Evolutionary conservation across 2,329 filamentous ascomycete species (phyloP), one percentile per base, ranked within the genome.

Genomic region (Penicillium occitanis): DNA sequence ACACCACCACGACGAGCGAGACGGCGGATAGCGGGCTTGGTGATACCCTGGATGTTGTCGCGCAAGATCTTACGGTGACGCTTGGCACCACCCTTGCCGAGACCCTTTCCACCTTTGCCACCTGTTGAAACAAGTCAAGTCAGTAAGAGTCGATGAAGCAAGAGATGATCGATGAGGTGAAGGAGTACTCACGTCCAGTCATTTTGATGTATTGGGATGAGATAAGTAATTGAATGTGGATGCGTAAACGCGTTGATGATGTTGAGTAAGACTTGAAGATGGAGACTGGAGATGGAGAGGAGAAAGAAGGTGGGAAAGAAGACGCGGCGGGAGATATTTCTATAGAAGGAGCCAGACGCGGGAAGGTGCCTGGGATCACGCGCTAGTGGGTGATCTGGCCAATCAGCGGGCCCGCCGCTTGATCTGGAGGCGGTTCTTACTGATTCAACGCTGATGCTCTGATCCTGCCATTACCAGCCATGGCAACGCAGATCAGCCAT

Each of bases 1-100:
- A 97, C 93, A 93, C 93, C 93, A 81, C 94, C 93, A 96, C 93
- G 93, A 85, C 93, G 93, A 71, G 93, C 93, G 80, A 98, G 93
- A 96, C 94, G 93, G 76, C 93, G 91, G 84, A 98, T 98, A 75
- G 93, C 93, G 75, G 93, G 94, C 91, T 98, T 98, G 80, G 93
- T 98, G 81, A 98, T 97, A 85, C 93, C 93, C 86, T 97, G 93
- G 80, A 97, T 97, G 91, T 97, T 97, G 91, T 97, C 94, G 84
- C 94, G 93, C 83, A 97, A 87, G 88, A 98, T 97, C 91, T 97
- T 98, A 78, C 94, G 90, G 86, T 98, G 94, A 84, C 94, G 94
- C 91, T 97, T 98, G 84, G 94, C 94, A 83, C 94, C 94, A 71
- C 93, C 93, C 89, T 97, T 97, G 82, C 93, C 93, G 83, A 97